Evolutionary conservation across 352 stramenopile species (phyloP), one percentile per base, ranked within the genome.

Genomic region (Phytophthora foliorum): DNA sequence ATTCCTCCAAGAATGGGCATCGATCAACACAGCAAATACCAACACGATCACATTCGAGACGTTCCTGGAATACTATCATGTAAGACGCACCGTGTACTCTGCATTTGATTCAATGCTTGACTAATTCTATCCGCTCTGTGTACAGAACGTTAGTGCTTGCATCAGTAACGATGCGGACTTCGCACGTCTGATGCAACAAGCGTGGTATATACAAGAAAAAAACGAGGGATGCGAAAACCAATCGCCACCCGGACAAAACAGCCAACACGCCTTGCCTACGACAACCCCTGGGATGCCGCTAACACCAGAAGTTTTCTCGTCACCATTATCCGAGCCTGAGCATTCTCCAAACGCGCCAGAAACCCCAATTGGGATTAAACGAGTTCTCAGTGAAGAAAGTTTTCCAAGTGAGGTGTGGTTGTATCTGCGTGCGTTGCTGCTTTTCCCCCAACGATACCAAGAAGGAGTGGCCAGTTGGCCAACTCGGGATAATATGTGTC

Each of bases 61-160:
- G 19, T 98, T 97, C 27, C 34, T 80, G 1, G 67, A 84, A 25
- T 97, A 97, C 63, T 97, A 98, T 69, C 76, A 85, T 65, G 83
- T 91, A 77, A 42, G 79, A 29, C 13, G 13, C 5, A 27, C 48
- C 21, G 34, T 19, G 21, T 17, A 16, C 19, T 34, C 22, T n/a
- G n/a, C n/a, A n/a, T n/a, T n/a, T n/a, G n/a, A 52, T n/a, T 69
- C 7, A 61, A 55, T 22, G 7, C 1, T 57, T 57, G 27, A 27
- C 42, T 62, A 41, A 63, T 25, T 17, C 22, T n/a, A 50, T 41
- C 29, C n/a, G 61, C n/a, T 59, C 8, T 16, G 2, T 58, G n/a
- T 41, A 25, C 55, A 91, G 69, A 96, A 97, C 70, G 62, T 97
- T 4, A 93, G 88, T 44, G 89, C 88, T 4, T 90, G 78, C 31